These are phyloP conservation scores for Clonostachys byssicola DNA, from an alignment of 2,329 filamentous ascomycete genomes.

Conservation along the genomic window DNA sequence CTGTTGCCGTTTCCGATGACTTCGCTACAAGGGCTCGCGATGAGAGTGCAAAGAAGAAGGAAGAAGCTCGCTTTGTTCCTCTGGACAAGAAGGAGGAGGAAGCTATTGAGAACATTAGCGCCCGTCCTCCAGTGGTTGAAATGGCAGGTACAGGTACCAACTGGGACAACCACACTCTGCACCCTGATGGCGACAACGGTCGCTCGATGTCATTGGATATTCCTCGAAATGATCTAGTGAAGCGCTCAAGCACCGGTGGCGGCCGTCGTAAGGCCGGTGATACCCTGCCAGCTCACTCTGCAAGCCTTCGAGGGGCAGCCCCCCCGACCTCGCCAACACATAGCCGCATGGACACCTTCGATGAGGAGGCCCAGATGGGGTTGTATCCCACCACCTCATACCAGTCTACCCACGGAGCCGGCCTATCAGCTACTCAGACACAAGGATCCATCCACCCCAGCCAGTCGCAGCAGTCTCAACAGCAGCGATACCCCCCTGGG, in stretches of 20 bases:
- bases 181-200: background rate
- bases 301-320: too few relatives aligned
- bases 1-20: slow-evolving; percentile 68
- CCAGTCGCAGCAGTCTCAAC: background rate
- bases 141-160: slow-evolving; percentile 4
- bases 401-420: background rate
- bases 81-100: slow-evolving; percentile 30
- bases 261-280: slow-evolving; percentile 42
- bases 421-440: background rate
- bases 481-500: background rate
- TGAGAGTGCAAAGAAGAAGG: slow-evolving; percentile 45
- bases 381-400: slow-evolving; percentile 11
- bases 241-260: slow-evolving; percentile 41
- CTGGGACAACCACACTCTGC: slow-evolving; percentile 3
- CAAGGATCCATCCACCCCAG: background rate
- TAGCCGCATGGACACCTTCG: slow-evolving; percentile 27
- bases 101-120: slow-evolving; percentile 40
- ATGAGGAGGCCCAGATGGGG: slow-evolving; percentile 36
- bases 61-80: slow-evolving; percentile 63
- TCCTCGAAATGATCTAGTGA: slow-evolving; percentile 23
- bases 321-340: slow-evolving; percentile 13
- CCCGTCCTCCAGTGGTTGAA: slow-evolving; percentile 18
- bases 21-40: slow-evolving; percentile 62
- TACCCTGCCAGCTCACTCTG: slow-evolving; percentile 19
- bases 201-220: slow-evolving; percentile 9